These are phyloP conservation scores for Ilyonectria mors-panacis DNA, from an alignment of 2,329 filamentous ascomycete species.

Conservation along the genomic window DNA sequence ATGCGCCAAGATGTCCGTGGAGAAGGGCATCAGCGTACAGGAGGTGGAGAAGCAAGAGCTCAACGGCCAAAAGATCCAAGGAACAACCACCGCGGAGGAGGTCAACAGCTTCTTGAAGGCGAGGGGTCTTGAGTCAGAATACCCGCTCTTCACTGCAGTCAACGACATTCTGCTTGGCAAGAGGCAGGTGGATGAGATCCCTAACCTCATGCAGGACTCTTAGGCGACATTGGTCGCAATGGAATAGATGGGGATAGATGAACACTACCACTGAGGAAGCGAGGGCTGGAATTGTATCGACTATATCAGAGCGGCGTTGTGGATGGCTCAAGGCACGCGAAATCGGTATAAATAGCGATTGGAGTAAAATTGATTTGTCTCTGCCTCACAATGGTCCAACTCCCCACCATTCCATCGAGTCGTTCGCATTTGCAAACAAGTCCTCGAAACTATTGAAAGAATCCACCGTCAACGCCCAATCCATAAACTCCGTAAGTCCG, in stretches of 20 bases:
- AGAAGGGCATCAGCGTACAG: slow-evolving; percentile 83
- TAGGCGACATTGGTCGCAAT: slow-evolving; percentile 16
- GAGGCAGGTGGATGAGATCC: slow-evolving; percentile 85
- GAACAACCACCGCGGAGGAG: slow-evolving; percentile 91
- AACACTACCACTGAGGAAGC: neutral
- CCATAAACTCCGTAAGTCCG: slow-evolving; percentile 44
- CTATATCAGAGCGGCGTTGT: slow-evolving; percentile 42
- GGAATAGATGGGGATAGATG: neutral
- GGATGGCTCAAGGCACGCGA: slow-evolving; percentile 36
- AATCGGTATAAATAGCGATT: slow-evolving; percentile 34
- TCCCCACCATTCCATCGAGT: slow-evolving; percentile 25
- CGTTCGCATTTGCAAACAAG: slow-evolving; percentile 37
- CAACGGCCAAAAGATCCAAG: slow-evolving; percentile 97
- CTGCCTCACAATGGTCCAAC: slow-evolving; percentile 3
- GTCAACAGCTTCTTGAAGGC: slow-evolving; percentile 91
- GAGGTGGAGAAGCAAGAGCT: slow-evolving; percentile 92
- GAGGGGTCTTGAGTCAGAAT: slow-evolving; percentile 83
- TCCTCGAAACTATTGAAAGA: slow-evolving; percentile 46
- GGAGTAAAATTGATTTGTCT: slow-evolving; percentile 21
- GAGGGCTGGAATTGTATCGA: slow-evolving; percentile 23
- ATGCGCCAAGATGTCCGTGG: slow-evolving; percentile 89
- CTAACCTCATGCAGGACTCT: slow-evolving; percentile 71
- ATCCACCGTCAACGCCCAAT: slow-evolving; percentile 49
- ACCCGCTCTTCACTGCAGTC: slow-evolving; percentile 93
- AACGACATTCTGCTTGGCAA: slow-evolving; percentile 83